These are phyloP conservation scores for Ustilago curta DNA, from an alignment of 1,284 basidiomycete species.

Conservation along the genomic window DNA sequence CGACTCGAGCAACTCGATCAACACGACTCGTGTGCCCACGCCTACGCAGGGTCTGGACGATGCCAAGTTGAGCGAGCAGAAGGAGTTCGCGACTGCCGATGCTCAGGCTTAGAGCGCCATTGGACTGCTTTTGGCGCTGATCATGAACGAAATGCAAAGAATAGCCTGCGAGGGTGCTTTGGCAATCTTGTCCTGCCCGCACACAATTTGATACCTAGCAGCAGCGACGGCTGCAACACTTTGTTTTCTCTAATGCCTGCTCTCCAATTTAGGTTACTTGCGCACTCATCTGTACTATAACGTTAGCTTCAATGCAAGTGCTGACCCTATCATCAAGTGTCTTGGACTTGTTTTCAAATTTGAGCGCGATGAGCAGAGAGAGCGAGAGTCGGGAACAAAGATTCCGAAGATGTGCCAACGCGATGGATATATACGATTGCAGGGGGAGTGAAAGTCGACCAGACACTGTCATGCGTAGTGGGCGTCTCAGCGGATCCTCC, in stretches of 20 bases:
- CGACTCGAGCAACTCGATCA: slow-evolving; percentile 23
- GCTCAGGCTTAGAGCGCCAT: background rate
- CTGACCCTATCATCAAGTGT: background rate
- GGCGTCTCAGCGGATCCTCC: slow-evolving; percentile 36
- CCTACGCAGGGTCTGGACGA: slow-evolving; percentile 32
- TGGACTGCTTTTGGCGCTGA: too few relatives aligned
- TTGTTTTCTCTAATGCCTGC: background rate
- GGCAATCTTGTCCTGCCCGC: background rate
- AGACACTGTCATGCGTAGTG: background rate
- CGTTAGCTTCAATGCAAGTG: slow-evolving; percentile 8
- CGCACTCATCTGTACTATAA: slow-evolving; percentile 13
- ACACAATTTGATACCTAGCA: slow-evolving; percentile 21
- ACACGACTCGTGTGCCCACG: slow-evolving; percentile 29
- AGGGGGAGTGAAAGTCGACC: background rate
- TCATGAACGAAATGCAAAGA: background rate
- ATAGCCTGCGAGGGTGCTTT: background rate
- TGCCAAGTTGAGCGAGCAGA: slow-evolving; percentile 26
- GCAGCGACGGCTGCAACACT: background rate
- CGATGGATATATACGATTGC: background rate
- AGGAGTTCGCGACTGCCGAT: slow-evolving; percentile 12
- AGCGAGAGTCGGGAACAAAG: background rate
- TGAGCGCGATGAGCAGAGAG: background rate
- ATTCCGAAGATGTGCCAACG: background rate
- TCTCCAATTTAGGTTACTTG: background rate
- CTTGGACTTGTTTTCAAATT: background rate